Conservation (phyloP, 148 eudicot species). For the Silene latifolia region DNA sequence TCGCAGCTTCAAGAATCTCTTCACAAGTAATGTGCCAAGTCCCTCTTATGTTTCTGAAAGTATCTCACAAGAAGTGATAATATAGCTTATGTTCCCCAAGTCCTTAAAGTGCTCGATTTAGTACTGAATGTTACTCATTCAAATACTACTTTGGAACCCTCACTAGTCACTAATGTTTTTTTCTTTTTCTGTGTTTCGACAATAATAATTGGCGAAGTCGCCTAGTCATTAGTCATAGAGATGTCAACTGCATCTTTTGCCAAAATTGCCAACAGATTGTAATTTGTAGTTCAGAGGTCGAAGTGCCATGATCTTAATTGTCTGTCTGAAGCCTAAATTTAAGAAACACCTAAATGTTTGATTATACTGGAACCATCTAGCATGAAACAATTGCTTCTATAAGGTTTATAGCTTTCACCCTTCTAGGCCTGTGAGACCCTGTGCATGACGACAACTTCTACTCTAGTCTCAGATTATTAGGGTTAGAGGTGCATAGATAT, state of each 20-base stretch:
- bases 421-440: not conserved
- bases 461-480: not conserved
- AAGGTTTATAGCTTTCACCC: not conserved
- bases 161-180: not conserved
- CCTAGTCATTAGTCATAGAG: not conserved
- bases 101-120: not conserved
- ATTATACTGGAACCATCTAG: not conserved
- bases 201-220: no score
- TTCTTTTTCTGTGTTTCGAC: no score
- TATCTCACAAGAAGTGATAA: not conserved
- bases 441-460: no score
- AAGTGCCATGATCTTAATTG: not conserved
- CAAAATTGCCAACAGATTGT: not conserved
- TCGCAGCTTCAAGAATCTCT: constrained; percentile 79
- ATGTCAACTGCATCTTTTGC: not conserved
- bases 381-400: not conserved
- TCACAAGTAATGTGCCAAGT: constrained; percentile 47
- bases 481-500: not conserved
- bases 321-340: not conserved
- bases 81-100: not conserved
- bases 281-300: not conserved
- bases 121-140: not conserved
- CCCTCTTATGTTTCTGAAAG: not conserved
- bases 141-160: not conserved
- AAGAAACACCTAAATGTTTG: not conserved